Base-by-base conservation (phyloP, 2,329 filamentous ascomycete species). In the Ceratocystis destructans region DNA sequence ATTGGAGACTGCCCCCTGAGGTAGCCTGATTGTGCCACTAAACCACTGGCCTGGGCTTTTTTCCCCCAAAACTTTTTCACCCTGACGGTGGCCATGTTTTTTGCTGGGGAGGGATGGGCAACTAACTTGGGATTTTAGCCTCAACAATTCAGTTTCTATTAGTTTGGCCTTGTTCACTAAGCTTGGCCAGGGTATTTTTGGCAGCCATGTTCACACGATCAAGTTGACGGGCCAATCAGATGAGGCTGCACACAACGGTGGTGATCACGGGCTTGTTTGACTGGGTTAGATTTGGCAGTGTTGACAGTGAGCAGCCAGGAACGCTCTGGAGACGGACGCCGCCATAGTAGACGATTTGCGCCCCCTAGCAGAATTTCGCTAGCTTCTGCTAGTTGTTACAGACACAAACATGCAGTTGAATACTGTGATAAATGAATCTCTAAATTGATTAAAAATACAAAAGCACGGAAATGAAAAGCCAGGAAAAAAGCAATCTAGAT, bases 401-500 rank as follows among this genome's bases (percentile, higher is more conserved):
- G 37, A 3, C 10, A 5, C 12, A 3, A 41, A 41, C 44, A 48
- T 64, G 44, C 28, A 59, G 55, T 44, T 45, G 28, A 45, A 17
- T 61, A 59, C 25, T 48, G 20, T 20, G 25, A 55, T 45, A 59
- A 61, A 65, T 25, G 17, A 31, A 33, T 48, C 17, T 33, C 31
- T 57, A 64, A 15, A 50, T 33, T 8, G 53, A 10, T 37, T 50
- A 31, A 25, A 57, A 45, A 37, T 57, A 64, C 31, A 28, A 59
- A 64, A 22, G 33, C n/a, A 20, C 7, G 44, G 33, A 37, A 63
- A 63, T 10, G 17, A 62, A 61, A 61, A 15, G 20, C 17, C 17
- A n/a, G 37, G 25, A 15, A 46, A 22, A 22, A 59, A 62, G 61
- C 10, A 22, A 33, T 50, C 10, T 50, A 50, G 71, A 95, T 77